phyloP scores from a whole-genome alignment of 2,329 filamentous ascomycete species.

The Trichophyton schoenleinii region DNA sequence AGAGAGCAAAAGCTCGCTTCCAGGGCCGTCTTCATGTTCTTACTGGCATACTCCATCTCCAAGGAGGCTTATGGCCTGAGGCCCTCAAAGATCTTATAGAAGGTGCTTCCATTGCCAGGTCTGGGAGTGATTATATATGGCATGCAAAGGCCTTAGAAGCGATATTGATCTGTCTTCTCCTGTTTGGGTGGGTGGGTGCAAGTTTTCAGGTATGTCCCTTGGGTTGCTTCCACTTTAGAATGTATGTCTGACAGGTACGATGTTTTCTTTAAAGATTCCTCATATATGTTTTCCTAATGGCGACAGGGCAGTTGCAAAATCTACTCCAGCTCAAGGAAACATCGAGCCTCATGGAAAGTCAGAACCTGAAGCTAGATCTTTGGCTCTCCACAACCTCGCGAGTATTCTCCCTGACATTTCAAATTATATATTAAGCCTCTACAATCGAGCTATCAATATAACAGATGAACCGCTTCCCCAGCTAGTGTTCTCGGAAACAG shows the following conservation, averaged over 20 bases:
- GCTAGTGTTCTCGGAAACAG: conserved; percentile 44
- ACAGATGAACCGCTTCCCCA: conserved; percentile 42
- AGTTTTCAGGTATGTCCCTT: conserved; percentile 47
- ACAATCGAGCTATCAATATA: conserved; percentile 41
- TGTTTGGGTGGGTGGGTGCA: conserved; percentile 71
- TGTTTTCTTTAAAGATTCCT: conserved; percentile 33
- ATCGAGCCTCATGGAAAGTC: conserved; percentile 29
- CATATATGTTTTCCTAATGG: conserved; percentile 40
- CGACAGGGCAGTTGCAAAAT: conserved; percentile 37
- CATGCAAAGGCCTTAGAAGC: conserved; percentile 90
- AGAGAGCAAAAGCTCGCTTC: conserved; percentile 66
- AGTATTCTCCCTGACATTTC: conserved; percentile 44
- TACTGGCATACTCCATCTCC: conserved; percentile 73
- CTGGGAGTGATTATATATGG: conserved; percentile 87
- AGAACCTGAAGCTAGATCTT: conserved; percentile 36
- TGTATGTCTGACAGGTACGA: neutral
- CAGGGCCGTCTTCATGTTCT: conserved; percentile 68
- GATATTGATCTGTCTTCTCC: conserved; percentile 66
- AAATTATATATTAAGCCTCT: conserved; percentile 45
- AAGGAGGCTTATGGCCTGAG: conserved; percentile 81
- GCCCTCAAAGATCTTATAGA: conserved; percentile 74
- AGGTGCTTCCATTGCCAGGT: conserved; percentile 62
- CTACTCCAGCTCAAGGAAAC: conserved; percentile 28
- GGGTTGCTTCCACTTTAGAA: neutral
- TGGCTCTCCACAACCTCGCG: conserved; percentile 39